These are phyloP conservation scores for Flaveria brownii DNA, from an alignment of 129 eudicot species.

Conservation along the genomic window DNA sequence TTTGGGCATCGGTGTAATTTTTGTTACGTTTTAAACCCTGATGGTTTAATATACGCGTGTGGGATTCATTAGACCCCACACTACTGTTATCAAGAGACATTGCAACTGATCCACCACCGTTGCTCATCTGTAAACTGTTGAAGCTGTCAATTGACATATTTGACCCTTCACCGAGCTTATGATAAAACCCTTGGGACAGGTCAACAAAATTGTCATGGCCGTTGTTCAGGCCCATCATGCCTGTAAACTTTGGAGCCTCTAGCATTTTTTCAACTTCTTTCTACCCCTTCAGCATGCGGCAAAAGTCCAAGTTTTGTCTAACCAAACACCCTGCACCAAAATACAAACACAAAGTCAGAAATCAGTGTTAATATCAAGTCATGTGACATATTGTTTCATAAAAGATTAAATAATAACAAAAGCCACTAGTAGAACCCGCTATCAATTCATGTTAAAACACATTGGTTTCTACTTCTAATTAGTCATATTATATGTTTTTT, in stretches of 20 bases:
- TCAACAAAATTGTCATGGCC: constrained; percentile 60
- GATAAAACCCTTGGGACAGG: constrained; percentile 66
- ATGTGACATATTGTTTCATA: neutral
- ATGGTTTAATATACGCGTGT: constrained; percentile 81
- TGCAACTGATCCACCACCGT: constrained; percentile 91
- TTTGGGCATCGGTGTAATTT: constrained; percentile 60
- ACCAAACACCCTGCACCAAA: constrained; percentile 25
- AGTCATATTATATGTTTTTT: neutral
- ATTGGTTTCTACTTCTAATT: neutral
- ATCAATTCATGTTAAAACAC: neutral
- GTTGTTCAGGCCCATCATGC: constrained; percentile 70
- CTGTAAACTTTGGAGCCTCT: constrained; percentile 88
- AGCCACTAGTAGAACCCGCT: neutral
- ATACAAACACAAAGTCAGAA: neutral
- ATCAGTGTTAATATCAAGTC: neutral
- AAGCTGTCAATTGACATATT: constrained; percentile 85
- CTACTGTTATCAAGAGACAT: constrained; percentile 93
- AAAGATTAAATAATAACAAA: neutral
- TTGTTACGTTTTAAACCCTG: constrained; percentile 74
- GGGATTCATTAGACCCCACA: constrained; percentile 89
- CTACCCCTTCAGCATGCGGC: constrained; percentile 48
- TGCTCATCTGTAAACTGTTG: constrained; percentile 73
- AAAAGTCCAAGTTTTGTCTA: constrained; percentile 11
- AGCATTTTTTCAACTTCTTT: constrained; percentile 49
- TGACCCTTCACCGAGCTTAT: constrained; percentile 80